These are phyloP conservation scores for Aristolochia fimbriata DNA, from an alignment of 164 flowering plant species.

Conservation along the genomic window DNA sequence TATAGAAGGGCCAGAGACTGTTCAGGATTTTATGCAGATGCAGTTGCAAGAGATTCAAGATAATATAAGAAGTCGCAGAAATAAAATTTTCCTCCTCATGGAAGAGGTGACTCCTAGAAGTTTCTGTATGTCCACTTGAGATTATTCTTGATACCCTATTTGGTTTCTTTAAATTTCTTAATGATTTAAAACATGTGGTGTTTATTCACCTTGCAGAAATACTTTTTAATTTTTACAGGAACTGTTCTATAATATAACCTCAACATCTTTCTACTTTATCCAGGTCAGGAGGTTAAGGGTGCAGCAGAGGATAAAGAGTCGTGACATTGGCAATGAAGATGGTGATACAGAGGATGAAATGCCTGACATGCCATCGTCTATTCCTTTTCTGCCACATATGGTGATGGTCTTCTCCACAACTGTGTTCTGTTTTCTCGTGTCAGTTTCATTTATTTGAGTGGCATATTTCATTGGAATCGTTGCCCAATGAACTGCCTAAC, in stretches of 20 bases:
- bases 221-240: background rate
- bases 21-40: constrained; percentile 81
- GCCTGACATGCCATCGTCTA: constrained; percentile 82
- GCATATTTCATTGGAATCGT: background rate
- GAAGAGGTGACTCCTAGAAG: constrained; percentile 60
- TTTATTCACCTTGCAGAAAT: background rate
- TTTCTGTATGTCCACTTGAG: background rate
- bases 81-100: constrained; percentile 89
- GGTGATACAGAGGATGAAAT: constrained; percentile 59
- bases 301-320: constrained; percentile 51
- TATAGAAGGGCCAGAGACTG: constrained; percentile 93
- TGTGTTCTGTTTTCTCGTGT: background rate
- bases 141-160: background rate
- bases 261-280: background rate
- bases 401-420: constrained; percentile 26
- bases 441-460: background rate
- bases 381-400: constrained; percentile 76
- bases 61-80: constrained; percentile 69
- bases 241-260: too few species aligned
- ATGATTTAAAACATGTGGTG: background rate
- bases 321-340: constrained; percentile 26
- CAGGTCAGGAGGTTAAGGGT: constrained; percentile 78
- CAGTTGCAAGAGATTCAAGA: constrained; percentile 75
- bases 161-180: background rate
- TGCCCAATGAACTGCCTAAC: background rate